Percentiles rank a stretch among this genome's conserved stretches.
phyloP scores from a whole-genome alignment of 371 early-diverging fungal species.

The Mortierella sp. region DNA sequence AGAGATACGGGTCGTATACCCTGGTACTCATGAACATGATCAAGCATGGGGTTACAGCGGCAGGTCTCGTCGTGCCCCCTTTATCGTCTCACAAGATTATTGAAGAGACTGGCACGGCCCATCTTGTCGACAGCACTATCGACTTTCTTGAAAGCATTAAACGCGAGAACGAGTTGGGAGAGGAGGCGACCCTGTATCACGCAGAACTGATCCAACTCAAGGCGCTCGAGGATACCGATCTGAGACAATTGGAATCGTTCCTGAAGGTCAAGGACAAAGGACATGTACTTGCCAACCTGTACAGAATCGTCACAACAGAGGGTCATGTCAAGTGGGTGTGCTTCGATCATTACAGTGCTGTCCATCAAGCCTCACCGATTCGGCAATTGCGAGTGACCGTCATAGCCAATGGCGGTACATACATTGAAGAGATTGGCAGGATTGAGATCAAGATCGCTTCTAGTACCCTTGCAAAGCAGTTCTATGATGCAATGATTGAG shows the following conservation, averaged over 20 bases:
- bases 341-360: slow-evolving; percentile 16
- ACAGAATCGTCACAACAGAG: slow-evolving; percentile 11
- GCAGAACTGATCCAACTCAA: too few relatives aligned
- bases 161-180: too few relatives aligned
- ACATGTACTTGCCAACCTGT: slow-evolving; percentile 21
- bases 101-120: neutral
- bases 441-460: neutral
- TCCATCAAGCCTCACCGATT: neutral
- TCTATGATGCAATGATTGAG: slow-evolving; percentile 9
- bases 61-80: neutral
- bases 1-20: neutral
- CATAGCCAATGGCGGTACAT: slow-evolving; percentile 9
- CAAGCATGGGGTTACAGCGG: neutral
- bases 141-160: too few relatives aligned
- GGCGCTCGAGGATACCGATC: too few relatives aligned
- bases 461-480: neutral
- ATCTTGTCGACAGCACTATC: neutral
- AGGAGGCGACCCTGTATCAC: too few relatives aligned
- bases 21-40: neutral
- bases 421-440: slow-evolving; percentile 3
- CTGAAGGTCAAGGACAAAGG: slow-evolving; percentile 9
- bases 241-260: slow-evolving; percentile 7
- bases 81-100: neutral
- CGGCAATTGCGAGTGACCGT: slow-evolving; percentile 4
- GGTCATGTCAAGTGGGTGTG: slow-evolving; percentile 40